A percentile compares a stretch with the other conserved stretches of the same genome.
Evolutionary conservation across 108 stramenopile species (phyloP).

Genomic region (Schizochytrium sp.): DNA sequence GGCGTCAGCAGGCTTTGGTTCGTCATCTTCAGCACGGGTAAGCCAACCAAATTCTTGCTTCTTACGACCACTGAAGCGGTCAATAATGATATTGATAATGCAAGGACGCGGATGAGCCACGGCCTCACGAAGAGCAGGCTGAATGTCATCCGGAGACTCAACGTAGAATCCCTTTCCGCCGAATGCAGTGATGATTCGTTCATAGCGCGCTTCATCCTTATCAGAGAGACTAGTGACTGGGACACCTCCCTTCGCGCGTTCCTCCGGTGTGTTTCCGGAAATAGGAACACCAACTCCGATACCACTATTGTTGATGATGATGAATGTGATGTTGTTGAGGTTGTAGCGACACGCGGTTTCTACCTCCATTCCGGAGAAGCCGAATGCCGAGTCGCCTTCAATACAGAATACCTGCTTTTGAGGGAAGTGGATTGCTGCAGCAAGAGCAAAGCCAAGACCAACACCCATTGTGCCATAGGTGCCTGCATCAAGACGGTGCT

Average conservation of each 20-base stretch:
- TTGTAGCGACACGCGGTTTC: slow-evolving; percentile 57
- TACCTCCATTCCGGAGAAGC: slow-evolving; percentile 44
- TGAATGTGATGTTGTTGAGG: slow-evolving; percentile 60
- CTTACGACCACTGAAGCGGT: slow-evolving; percentile 49
- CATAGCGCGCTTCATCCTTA: slow-evolving; percentile 27
- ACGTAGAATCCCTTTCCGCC: slow-evolving; percentile 56
- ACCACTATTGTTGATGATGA: slow-evolving; percentile 47
- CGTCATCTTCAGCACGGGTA: slow-evolving; percentile 19
- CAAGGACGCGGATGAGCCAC: slow-evolving; percentile 41
- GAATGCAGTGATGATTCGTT: background rate
- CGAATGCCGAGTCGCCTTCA: slow-evolving; percentile 54
- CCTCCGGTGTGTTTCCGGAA: background rate
- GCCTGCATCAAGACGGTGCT: slow-evolving; percentile 43
- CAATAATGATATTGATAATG: slow-evolving; percentile 45
- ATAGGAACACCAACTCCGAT: slow-evolving; percentile 43
- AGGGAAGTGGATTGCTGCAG: slow-evolving; percentile 31
- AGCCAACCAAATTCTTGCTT: slow-evolving; percentile 60
- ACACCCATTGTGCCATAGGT: slow-evolving; percentile 54
- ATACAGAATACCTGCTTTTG: slow-evolving; percentile 42
- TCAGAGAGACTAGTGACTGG: slow-evolving; percentile 55
- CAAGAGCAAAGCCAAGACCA: slow-evolving; percentile 47
- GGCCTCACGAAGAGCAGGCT: slow-evolving; percentile 47
- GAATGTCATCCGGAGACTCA: slow-evolving; percentile 31
- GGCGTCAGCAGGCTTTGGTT: background rate
- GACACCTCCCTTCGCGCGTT: slow-evolving; percentile 47